Evolutionary conservation across 179 eudicot species (phyloP), one percentile per base, ranked within the genome.

Genomic region (Beta lomatogona): DNA sequence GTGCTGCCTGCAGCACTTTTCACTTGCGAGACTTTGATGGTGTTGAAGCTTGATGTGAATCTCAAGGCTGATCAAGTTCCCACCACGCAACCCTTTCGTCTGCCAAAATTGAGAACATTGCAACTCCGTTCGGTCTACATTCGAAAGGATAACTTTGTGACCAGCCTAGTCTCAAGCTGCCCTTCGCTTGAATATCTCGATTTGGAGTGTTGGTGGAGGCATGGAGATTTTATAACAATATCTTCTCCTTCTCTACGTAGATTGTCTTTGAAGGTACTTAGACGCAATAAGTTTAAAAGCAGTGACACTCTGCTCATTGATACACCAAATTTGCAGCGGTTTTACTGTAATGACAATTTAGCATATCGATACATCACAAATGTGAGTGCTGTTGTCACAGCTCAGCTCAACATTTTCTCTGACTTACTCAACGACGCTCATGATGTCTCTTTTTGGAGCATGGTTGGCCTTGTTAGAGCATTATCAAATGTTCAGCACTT

Each of bases 321-420:
- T 53, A 73, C 76, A 9, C 76, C 76, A 19, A 73, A 73, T 53
- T 50, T 73, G 76, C 36, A 52, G 25, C 16, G 19, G 7, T 73
- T 73, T 14, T 13, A 50, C 57, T 73, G 52, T 52, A 21, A 4
- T 22, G 60, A 52, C 61, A 50, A 73, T 22, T 50, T 73, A 73
- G 36, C 58, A 9, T 52, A 9, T 73, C 41, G 8, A 10, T 44
- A 73, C 76, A 50, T 21, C 76, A 11, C 41, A 53, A 21, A 25
- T 73, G 52, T 73, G 76, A 53, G 8, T 50, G 76, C 61, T n/a
- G 28, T 73, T 73, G 76, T 50, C 28, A 16, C 19, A 50, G 76
- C 76, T 73, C 13, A 13, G 19, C 21, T 73, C 45, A 6, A n/a
- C 58, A 53, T 73, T 73, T 50, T 5, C 31, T 9, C 50, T 9